Evolutionary conservation across 805 yeast species (phyloP).

Genomic region (Scheffersomyces coipomensis): DNA sequence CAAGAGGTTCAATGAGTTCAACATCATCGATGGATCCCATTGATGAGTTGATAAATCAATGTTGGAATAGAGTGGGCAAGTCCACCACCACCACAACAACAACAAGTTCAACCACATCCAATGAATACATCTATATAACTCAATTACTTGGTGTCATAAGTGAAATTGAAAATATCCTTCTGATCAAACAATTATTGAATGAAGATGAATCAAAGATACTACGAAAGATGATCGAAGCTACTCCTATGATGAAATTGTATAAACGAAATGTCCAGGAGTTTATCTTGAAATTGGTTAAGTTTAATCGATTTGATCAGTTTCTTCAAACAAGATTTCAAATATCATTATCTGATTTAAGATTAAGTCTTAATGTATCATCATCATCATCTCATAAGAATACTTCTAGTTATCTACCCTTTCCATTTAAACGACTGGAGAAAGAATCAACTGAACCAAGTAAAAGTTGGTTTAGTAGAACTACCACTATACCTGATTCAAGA

Average conservation of each 20-base stretch:
- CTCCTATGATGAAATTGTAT: constrained; percentile 18
- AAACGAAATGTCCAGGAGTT: constrained; percentile 21
- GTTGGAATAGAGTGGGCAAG: constrained; percentile 16
- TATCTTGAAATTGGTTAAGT: constrained; percentile 20
- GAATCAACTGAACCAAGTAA: constrained; percentile 1
- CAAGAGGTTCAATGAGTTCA: not conserved
- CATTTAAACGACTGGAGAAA: constrained; percentile 1
- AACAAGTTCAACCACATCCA: constrained; percentile 3
- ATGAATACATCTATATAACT: constrained; percentile 19
- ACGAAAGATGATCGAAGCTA: constrained; percentile 13
- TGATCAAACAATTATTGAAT: constrained; percentile 14
- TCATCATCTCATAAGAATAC: not conserved
- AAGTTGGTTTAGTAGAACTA: not conserved
- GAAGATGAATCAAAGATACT: constrained; percentile 14
- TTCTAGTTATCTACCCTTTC: not conserved
- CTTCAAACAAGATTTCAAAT: constrained; percentile 20
- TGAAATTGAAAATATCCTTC: constrained; percentile 19
- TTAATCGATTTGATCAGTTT: constrained; percentile 16
- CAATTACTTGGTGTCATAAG: constrained; percentile 18
- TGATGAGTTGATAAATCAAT: constrained; percentile 17
- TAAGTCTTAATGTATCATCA: not conserved
- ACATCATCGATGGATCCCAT: constrained; percentile 3
- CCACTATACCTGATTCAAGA: constrained; percentile 7
- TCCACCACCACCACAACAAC: constrained; percentile 2
- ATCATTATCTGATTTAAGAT: constrained; percentile 5